A percentile compares a stretch with the other conserved stretches of the same genome.
Evolutionary conservation across 2,329 filamentous ascomycete genomes (phyloP).

Genomic region (Bipolaris cookei): DNA sequence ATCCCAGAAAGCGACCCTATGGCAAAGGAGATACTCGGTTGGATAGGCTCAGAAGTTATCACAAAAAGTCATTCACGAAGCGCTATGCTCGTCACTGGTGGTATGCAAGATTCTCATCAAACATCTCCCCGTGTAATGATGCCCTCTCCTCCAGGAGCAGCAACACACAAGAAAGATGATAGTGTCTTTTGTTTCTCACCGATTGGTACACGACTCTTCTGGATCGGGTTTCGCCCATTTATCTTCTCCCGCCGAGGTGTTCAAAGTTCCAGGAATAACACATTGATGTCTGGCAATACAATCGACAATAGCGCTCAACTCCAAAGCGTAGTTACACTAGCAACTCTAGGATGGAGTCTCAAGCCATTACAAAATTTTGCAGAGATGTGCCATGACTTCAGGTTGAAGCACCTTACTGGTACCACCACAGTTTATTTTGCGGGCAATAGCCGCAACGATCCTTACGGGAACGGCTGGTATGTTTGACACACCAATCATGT

Average conservation of each 20-base stretch:
- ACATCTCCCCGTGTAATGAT: constrained; percentile 7
- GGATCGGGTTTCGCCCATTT: constrained; percentile 40
- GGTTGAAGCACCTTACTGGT: constrained; percentile 27
- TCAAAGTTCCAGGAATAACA: background rate
- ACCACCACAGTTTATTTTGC: constrained; percentile 39
- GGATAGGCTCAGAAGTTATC: constrained; percentile 38
- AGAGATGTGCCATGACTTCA: constrained; percentile 32
- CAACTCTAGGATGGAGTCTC: constrained; percentile 39
- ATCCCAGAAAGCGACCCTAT: constrained; percentile 35
- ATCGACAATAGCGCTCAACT: constrained; percentile 20
- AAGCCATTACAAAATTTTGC: constrained; percentile 33
- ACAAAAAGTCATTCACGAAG: constrained; percentile 27
- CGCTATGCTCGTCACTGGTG: constrained; percentile 32
- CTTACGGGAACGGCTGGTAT: constrained; percentile 21
- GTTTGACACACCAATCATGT: background rate
- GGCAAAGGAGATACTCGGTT: constrained; percentile 34
- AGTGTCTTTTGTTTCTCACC: constrained; percentile 26
- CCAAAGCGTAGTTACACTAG: constrained; percentile 28
- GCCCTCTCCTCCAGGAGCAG: background rate
- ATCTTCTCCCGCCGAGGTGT: constrained; percentile 30
- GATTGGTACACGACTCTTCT: constrained; percentile 35
- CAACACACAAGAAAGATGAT: constrained; percentile 3
- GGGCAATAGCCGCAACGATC: constrained; percentile 13
- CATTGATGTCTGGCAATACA: background rate
- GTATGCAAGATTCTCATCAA: constrained; percentile 15